Evolutionary conservation across 345 rosid species (phyloP).

Genomic region (Litchi chinensis): DNA sequence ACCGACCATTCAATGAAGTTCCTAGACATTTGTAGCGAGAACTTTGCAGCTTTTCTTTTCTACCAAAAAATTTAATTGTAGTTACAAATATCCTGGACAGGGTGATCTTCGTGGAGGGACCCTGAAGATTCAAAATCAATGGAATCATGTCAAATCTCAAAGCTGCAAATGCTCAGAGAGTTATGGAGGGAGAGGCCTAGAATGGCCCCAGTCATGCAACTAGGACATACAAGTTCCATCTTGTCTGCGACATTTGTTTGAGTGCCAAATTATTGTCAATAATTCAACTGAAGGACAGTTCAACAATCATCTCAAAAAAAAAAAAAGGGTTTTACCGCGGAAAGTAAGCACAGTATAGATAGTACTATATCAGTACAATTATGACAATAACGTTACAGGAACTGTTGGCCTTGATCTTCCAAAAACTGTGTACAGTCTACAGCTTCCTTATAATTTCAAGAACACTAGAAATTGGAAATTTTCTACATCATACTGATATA

Average conservation of each 20-base stretch:
- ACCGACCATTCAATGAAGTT: constrained; percentile 19
- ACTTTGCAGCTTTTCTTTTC: constrained; percentile 8
- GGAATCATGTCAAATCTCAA: constrained; percentile 15
- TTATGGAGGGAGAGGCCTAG: constrained; percentile 13
- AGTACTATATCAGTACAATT: constrained; percentile 20
- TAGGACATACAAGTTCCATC: constrained; percentile 12
- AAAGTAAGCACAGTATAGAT: background rate
- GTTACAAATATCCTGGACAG: constrained; percentile 6
- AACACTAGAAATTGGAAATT: background rate
- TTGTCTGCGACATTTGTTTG: constrained; percentile 23
- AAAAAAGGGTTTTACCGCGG: background rate
- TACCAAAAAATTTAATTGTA: background rate
- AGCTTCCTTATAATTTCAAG: background rate
- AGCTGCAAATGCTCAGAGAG: constrained; percentile 18
- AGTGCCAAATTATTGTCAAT: constrained; percentile 24
- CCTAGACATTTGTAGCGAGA: constrained; percentile 24
- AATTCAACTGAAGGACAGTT: constrained; percentile 19
- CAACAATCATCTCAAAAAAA: constrained; percentile 6
- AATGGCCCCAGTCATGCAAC: constrained; percentile 8
- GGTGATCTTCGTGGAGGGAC: constrained; percentile 7
- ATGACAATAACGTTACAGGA: background rate
- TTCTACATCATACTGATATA: too few relatives aligned
- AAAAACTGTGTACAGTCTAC: background rate
- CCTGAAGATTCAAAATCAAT: constrained; percentile 23
- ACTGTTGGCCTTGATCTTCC: background rate